Conservation (phyloP, 352 stramenopile species). For the Phytophthora parvispora region DNA sequence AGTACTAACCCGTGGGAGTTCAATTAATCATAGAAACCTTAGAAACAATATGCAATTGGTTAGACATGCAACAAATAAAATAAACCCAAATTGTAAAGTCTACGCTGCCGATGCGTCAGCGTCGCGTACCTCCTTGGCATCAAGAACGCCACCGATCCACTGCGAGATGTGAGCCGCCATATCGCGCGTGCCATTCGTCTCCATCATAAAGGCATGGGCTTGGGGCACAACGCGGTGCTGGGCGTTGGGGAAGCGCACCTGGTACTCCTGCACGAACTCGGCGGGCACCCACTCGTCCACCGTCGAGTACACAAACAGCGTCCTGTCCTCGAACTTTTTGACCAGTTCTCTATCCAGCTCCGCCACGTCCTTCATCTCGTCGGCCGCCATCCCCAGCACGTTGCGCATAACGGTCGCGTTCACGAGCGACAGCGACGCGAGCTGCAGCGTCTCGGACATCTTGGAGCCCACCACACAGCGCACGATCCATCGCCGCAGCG, state of each 20-base stretch:
- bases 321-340: conserved; percentile 53
- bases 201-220: conserved; percentile 86
- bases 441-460: conserved; percentile 55
- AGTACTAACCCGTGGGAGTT: no score
- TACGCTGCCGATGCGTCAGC: conserved; percentile 25
- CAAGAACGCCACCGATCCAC: conserved; percentile 58
- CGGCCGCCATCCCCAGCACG: conserved; percentile 69
- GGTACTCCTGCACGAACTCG: conserved; percentile 66
- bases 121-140: conserved; percentile 29
- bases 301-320: conserved; percentile 75
- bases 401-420: conserved; percentile 70
- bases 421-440: conserved; percentile 63
- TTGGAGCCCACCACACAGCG: conserved; percentile 42
- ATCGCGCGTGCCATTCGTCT: conserved; percentile 61
- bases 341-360: conserved; percentile 60
- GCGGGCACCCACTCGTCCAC: conserved; percentile 76
- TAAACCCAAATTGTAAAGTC: neutral
- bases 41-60: conserved; percentile 7
- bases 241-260: conserved; percentile 54
- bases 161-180: conserved; percentile 73
- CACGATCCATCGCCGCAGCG: conserved; percentile 60
- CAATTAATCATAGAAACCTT: no score
- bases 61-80: conserved; percentile 11
- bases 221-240: conserved; percentile 64
- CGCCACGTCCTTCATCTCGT: conserved; percentile 68